Evolutionary conservation across 768 basidiomycete genomes (phyloP).

Genomic region (Rubroboletus pulcherrimus): DNA sequence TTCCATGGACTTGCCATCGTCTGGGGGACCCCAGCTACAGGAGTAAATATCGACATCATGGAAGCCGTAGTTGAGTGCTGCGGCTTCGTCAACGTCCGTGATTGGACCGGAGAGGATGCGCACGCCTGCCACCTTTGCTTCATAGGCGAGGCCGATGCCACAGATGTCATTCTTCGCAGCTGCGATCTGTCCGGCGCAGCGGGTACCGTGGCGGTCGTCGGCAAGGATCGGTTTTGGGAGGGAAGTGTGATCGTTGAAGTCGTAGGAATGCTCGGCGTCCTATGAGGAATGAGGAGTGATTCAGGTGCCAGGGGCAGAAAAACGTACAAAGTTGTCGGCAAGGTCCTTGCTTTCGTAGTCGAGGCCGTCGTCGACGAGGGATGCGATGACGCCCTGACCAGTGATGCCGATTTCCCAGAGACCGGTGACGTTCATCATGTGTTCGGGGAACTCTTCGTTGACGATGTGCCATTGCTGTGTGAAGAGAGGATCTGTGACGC

Average conservation of each 20-base stretch:
- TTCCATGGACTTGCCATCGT: constrained; percentile 94
- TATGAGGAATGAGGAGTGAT: constrained; percentile 29
- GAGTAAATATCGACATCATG: constrained; percentile 88
- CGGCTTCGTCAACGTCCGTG: constrained; percentile 92
- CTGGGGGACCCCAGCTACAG: constrained; percentile 98
- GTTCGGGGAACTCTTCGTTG: constrained; percentile 76
- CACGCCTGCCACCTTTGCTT: constrained; percentile 87
- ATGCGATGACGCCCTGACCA: constrained; percentile 81
- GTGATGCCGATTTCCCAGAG: constrained; percentile 91
- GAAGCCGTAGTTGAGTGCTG: constrained; percentile 90
- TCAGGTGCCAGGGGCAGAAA: not conserved
- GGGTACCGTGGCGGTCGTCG: constrained; percentile 96
- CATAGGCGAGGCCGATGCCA: constrained; percentile 91
- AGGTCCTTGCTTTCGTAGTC: constrained; percentile 89
- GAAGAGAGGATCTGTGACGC: constrained; percentile 80
- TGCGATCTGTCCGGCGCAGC: constrained; percentile 95
- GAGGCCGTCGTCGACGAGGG: constrained; percentile 92
- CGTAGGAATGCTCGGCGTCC: constrained; percentile 86
- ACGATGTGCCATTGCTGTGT: constrained; percentile 90
- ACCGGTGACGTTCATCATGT: constrained; percentile 89
- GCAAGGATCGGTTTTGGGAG: constrained; percentile 83
- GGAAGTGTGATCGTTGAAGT: constrained; percentile 91
- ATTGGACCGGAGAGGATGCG: constrained; percentile 95
- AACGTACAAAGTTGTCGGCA: constrained; percentile 84
- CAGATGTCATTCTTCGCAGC: constrained; percentile 91